These are phyloP conservation scores for Mucor ambiguus DNA, from an alignment of 371 early-diverging fungal species.

Conservation along the genomic window DNA sequence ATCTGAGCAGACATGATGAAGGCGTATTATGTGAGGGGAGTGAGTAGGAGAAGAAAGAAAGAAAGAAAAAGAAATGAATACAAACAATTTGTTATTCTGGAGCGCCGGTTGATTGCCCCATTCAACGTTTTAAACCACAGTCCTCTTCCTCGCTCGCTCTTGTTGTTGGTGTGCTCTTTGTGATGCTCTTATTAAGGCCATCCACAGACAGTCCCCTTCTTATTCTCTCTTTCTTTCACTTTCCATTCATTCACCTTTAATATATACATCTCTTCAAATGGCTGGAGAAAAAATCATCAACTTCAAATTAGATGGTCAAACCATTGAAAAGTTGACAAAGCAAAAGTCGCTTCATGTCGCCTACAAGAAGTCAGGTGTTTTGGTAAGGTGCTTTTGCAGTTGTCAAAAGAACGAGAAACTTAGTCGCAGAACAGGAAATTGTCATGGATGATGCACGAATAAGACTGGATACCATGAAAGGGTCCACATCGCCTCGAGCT, in stretches of 20 bases:
- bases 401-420: neutral
- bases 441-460: conserved; percentile 12
- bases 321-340: conserved; percentile 3
- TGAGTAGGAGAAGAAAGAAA: neutral
- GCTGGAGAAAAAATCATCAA: conserved; percentile 6
- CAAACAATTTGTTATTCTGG: neutral
- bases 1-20: conserved; percentile 30
- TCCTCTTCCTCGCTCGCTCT: neutral
- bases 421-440: conserved; percentile 8
- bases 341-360: conserved; percentile 6
- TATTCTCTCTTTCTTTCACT: neutral
- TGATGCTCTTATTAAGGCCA: neutral
- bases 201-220: conserved; percentile 1
- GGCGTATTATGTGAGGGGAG: neutral
- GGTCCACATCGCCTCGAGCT: neutral
- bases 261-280: conserved; percentile 1
- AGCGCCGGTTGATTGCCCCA: neutral
- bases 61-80: neutral
- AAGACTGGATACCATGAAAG: conserved; percentile 1
- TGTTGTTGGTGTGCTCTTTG: neutral
- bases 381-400: neutral
- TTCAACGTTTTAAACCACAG: conserved; percentile 4
- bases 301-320: conserved; percentile 10
- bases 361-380: neutral
- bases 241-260: neutral